Evolutionary conservation across 192 early-diverging fungal genomes (phyloP), one percentile per base, ranked within the genome.

Genomic region (Phlyctochytrium arcticum): DNA sequence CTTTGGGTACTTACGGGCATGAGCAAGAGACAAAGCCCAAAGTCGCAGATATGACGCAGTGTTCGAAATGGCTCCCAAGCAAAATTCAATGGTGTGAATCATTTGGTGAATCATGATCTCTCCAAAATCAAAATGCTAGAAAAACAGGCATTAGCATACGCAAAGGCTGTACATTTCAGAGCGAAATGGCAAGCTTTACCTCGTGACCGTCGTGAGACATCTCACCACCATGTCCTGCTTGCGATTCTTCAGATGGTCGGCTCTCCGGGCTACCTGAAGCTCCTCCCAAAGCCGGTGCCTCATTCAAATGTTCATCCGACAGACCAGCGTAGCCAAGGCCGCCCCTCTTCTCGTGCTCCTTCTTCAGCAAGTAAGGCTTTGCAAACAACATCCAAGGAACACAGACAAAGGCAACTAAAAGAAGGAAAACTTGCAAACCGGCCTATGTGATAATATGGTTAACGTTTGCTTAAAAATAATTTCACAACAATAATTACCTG

Each of bases 11-110:
- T 74, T 71, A 89, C 87, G 96, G 31, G 94, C 94, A 64, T 99
- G 97, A 0, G 97, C 97, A 39, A 99, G 80, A 19, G 94, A 96
- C 50, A 99, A 75, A 55, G 97, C 97, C 97, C 97, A 99, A 53
- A 99, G 84, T 65, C 97, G 94, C 55, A 99, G 89, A 65, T 99
- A 99, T 23, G 93, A 95, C 3, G 97, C 97, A 15, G 97, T 99
- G 79, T 99, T 95, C 47, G 97, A 99, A 57, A 99, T 95, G 32
- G 91, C 91, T 51, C 86, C 85, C 50, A 99, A 85, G 69, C 91
- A 94, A 74, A 94, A 99, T 75, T 99, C 97, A 68, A 99, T 98
- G 6, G 95, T 98, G 73, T 99, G 97, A 68, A 99, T 98, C 21
- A 86, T 80, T 75, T 96, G 94, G 79, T 98, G 91, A 68, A 99